These are phyloP conservation scores for Cystobasidium ongulense DNA, from an alignment of 768 basidiomycete species.

Conservation along the genomic window DNA sequence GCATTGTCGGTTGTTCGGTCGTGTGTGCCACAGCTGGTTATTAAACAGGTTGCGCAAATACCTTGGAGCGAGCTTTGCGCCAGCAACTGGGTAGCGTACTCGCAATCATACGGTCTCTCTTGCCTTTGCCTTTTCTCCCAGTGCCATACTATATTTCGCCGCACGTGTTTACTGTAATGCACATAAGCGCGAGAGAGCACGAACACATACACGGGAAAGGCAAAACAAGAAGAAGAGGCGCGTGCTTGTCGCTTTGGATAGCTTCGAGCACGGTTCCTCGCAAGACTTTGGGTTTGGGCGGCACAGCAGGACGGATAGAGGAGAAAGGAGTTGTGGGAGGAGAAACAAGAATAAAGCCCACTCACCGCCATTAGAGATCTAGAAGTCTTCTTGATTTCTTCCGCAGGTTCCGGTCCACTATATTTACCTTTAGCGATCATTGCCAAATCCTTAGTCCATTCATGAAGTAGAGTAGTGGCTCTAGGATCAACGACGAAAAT, in stretches of 20 bases:
- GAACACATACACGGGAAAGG: not conserved
- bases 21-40: too few relatives aligned
- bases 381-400: conserved; percentile 16
- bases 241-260: too few relatives aligned
- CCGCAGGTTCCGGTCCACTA: not conserved
- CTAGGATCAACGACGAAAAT: conserved; percentile 18
- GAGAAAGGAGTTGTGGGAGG: not conserved
- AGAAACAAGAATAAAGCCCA: not conserved
- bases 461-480: conserved; percentile 19
- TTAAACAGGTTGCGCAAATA: too few relatives aligned
- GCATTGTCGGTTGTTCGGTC: too few relatives aligned
- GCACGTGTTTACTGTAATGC: not conserved
- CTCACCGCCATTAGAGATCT: conserved; percentile 25
- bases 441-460: conserved; percentile 25
- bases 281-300: not conserved
- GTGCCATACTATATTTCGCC: conserved; percentile 1
- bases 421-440: conserved; percentile 18
- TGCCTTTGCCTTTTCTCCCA: too few relatives aligned
- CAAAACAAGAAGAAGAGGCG: too few relatives aligned
- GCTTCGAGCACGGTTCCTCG: not conserved
- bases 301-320: not conserved
- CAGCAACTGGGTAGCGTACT: too few relatives aligned
- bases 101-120: too few relatives aligned
- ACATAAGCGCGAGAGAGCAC: not conserved
- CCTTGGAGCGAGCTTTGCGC: too few relatives aligned